Evolutionary conservation across 129 eudicot genomes (phyloP).

Genomic region (Saussurea involucrata): DNA sequence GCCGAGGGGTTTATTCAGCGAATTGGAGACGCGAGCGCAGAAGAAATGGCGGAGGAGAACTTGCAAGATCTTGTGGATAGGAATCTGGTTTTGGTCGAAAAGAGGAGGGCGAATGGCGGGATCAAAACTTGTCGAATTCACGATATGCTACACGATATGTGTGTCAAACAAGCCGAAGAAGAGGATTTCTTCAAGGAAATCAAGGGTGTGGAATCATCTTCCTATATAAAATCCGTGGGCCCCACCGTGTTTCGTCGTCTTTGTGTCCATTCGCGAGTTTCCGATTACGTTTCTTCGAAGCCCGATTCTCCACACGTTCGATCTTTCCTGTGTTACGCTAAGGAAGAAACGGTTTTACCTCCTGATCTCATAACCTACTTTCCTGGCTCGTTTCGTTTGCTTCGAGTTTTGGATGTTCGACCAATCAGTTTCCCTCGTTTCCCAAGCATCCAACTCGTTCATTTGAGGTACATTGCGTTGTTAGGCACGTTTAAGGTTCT

Average conservation of each 20-base stretch:
- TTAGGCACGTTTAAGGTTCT: constrained; percentile 10
- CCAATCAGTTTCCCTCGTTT: constrained; percentile 16
- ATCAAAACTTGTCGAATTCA: constrained; percentile 50
- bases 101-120: constrained; percentile 38
- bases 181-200: constrained; percentile 38
- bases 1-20: constrained; percentile 53
- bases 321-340: constrained; percentile 18
- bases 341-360: constrained; percentile 8
- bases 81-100: constrained; percentile 41
- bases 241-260: constrained; percentile 22
- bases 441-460: constrained; percentile 30
- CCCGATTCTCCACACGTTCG: constrained; percentile 12
- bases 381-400: constrained; percentile 25
- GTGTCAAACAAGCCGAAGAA: constrained; percentile 39
- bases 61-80: constrained; percentile 50
- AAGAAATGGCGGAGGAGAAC: constrained; percentile 47
- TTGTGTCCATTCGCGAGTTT: constrained; percentile 24
- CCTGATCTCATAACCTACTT: background rate
- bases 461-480: constrained; percentile 39
- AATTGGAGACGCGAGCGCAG: constrained; percentile 26
- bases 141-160: constrained; percentile 51
- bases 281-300: background rate
- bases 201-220: constrained; percentile 8
- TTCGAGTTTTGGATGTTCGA: constrained; percentile 33
- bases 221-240: background rate